Evolutionary conservation across 129 eudicot genomes (phyloP).

Genomic region (Logfia minima): DNA sequence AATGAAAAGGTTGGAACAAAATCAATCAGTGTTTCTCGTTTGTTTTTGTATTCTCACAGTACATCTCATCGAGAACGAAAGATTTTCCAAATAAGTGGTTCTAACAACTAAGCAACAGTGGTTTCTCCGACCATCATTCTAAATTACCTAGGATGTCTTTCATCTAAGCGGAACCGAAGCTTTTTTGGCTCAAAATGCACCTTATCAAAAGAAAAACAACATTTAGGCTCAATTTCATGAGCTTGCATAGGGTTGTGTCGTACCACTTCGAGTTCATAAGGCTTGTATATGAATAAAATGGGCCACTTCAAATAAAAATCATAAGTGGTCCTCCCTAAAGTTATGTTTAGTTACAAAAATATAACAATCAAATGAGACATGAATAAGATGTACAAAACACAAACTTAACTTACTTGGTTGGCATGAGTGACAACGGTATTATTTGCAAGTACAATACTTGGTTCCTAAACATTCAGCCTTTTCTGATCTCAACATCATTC

Average conservation of each 20-base stretch:
- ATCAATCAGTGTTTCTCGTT: neutral
- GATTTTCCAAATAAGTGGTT: neutral
- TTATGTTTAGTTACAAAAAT: conserved; percentile 5
- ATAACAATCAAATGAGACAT: conserved; percentile 3
- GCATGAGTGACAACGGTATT: conserved; percentile 28
- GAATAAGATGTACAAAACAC: conserved; percentile 31
- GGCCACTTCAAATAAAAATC: neutral
- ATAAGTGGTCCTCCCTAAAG: conserved; percentile 1
- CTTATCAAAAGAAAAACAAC: neutral
- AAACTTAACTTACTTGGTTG: conserved; percentile 33
- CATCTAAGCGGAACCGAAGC: neutral
- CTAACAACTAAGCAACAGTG: neutral
- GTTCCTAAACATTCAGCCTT: conserved; percentile 20
- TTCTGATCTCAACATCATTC: conserved; percentile 31
- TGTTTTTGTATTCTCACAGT: neutral
- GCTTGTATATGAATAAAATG: neutral
- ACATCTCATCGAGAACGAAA: neutral
- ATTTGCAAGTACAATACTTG: conserved; percentile 28
- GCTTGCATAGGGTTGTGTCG: neutral
- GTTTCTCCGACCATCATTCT: neutral
- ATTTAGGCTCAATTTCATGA: neutral
- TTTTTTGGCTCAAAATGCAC: neutral
- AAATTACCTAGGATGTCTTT: neutral
- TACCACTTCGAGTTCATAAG: neutral
- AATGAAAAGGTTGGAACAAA: neutral